Evolutionary conservation across 805 yeast species (phyloP), one percentile per base, ranked within the genome.

Genomic region (Teunomyces kruisii): DNA sequence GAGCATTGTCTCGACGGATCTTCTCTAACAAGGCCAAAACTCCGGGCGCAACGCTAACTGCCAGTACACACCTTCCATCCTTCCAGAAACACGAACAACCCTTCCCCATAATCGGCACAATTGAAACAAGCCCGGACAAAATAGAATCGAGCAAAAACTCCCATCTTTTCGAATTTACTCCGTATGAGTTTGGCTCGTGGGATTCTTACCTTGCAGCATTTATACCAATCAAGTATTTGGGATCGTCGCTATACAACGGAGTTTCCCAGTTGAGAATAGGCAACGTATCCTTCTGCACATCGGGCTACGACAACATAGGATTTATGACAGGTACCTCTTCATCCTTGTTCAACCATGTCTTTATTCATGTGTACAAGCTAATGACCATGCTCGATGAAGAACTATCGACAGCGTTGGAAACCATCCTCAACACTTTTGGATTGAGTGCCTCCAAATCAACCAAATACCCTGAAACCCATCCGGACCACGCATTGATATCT

Each of bases 151-250:
- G 65, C 39, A n/a, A 54, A 1, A 58, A 60, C 27, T 74, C 83
- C 1, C 75, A 71, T 46, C 47, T 79, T 2, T 74, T 81, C 49
- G 88, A 83, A 58, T 76, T 83, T 51, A 79, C 76, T 10, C 87
- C 87, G 0, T 80, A 61, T 54, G 89, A 83, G 46, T 82, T 82
- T 65, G 88, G 88, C 0, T 79, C 85, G 0, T 83, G 87, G 86
- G 85, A 81, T 49, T 48, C 65, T 10, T 59, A 60, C 32, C 50
- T 76, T 28, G 61, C 68, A 30, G 65, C 78, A 4, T 83, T 83
- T 51, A 65, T 75, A 3, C 70, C 76, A n/a, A 51, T 76, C 32
- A 71, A 70, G 46, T 82, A 74, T 51, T 57, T 83, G 22, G 88
- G 88, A 0, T 67, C 85, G 0, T 44, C 61, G 1, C 55, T 81